A percentile compares a stretch with the other conserved stretches of the same genome.
These are phyloP conservation scores for Amesomyces nigricolor DNA, from an alignment of 2,329 filamentous ascomycete species.

Conservation along the genomic window DNA sequence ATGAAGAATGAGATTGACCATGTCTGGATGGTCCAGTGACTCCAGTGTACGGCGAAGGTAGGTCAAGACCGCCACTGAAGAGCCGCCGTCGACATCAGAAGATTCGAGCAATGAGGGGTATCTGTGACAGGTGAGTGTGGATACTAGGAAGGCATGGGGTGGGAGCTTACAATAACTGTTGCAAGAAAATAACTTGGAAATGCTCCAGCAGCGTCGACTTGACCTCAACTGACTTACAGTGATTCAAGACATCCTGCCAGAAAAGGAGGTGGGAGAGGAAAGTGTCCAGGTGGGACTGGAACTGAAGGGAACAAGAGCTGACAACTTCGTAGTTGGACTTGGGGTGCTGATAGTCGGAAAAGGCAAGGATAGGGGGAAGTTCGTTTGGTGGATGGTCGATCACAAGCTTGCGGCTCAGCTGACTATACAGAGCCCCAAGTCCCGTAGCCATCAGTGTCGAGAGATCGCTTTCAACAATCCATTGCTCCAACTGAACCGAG, in stretches of 20 bases:
- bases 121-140: conserved; percentile 39
- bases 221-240: conserved; percentile 87
- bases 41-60: conserved; percentile 89
- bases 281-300: conserved; percentile 81
- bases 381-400: conserved; percentile 70
- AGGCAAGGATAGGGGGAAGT: conserved; percentile 74
- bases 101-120: conserved; percentile 95
- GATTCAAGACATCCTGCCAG: conserved; percentile 97
- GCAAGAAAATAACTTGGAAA: conserved; percentile 92
- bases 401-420: conserved; percentile 70
- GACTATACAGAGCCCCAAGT: conserved; percentile 67
- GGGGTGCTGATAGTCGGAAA: conserved; percentile 82
- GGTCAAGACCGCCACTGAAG: conserved; percentile 89
- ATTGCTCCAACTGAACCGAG: conserved; percentile 78
- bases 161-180: conserved; percentile 73
- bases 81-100: conserved; percentile 93
- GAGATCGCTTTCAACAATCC: conserved; percentile 95
- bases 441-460: conserved; percentile 97
- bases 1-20: conserved; percentile 88
- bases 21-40: conserved; percentile 84
- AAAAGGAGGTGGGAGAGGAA: conserved; percentile 94
- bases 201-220: conserved; percentile 91
- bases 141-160: background rate
- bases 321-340: conserved; percentile 65
- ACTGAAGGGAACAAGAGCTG: conserved; percentile 66